A percentile compares a stretch with the other conserved stretches of the same genome.
These are phyloP conservation scores for Isabelozyma pseudorhagii DNA, from an alignment of 805 yeast species.

Conservation along the genomic window DNA sequence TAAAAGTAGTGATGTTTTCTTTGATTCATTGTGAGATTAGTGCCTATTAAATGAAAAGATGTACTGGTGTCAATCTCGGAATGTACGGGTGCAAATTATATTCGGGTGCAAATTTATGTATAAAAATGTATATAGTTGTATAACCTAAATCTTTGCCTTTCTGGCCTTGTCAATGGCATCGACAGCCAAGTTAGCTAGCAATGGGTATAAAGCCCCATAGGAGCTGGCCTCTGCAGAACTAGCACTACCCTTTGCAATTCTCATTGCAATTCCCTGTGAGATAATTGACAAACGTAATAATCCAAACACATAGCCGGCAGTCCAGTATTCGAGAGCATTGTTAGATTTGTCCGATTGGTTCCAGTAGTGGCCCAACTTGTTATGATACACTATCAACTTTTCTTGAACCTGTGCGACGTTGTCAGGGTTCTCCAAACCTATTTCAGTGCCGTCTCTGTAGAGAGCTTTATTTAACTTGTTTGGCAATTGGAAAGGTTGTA, in stretches of 20 bases:
- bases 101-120: not conserved
- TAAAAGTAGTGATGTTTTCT: not conserved
- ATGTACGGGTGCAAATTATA: not conserved
- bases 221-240: constrained; percentile 48
- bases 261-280: constrained; percentile 60
- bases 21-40: not conserved
- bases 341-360: constrained; percentile 32
- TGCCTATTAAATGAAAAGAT: too few species aligned
- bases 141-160: not conserved
- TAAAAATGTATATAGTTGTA: too few species aligned
- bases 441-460: constrained; percentile 19
- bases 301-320: constrained; percentile 54
- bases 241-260: constrained; percentile 50
- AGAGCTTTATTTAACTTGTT: constrained; percentile 26
- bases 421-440: constrained; percentile 31
- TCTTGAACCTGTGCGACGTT: constrained; percentile 14
- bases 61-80: not conserved
- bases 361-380: constrained; percentile 24
- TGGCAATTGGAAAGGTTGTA: constrained; percentile 53
- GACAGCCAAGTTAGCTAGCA: constrained; percentile 28
- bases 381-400: constrained; percentile 25
- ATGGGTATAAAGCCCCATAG: constrained; percentile 33
- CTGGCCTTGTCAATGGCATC: constrained; percentile 8
- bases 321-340: constrained; percentile 47
- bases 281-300: constrained; percentile 54